Conservation (phyloP, 768 basidiomycete species). For the Termitomyces sp. region DNA sequence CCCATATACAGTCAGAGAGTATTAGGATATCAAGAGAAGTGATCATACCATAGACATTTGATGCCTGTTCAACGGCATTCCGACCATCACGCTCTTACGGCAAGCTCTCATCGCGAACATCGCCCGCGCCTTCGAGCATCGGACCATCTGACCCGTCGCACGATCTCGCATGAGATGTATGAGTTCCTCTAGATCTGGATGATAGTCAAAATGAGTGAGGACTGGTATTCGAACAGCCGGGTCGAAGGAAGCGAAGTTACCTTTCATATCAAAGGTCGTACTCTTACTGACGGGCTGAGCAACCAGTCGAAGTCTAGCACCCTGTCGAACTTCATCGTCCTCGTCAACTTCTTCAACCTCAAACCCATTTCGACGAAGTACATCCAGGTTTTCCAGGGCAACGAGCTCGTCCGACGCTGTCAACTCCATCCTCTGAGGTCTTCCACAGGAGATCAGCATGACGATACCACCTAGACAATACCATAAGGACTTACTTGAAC, state of each 20-base stretch:
- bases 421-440: conserved; percentile 75
- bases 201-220: background rate
- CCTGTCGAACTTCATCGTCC: conserved; percentile 31
- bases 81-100: conserved; percentile 95
- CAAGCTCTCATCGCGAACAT: conserved; percentile 99
- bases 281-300: conserved; percentile 92
- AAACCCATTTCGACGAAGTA: conserved; percentile 86
- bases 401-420: conserved; percentile 89
- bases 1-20: conserved; percentile 5
- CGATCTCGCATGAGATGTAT: conserved; percentile 81
- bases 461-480: background rate
- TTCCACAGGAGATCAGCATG: conserved; percentile 29
- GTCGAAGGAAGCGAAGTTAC: conserved; percentile 35
- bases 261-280: conserved; percentile 87
- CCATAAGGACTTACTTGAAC: conserved; percentile 56
- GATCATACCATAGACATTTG: conserved; percentile 75
- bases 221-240: background rate
- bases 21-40: background rate
- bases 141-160: conserved; percentile 78
- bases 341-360: conserved; percentile 65
- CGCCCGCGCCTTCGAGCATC: conserved; percentile 87
- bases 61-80: conserved; percentile 69
- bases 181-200: conserved; percentile 86
- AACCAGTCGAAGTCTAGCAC: conserved; percentile 56
- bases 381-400: conserved; percentile 83